phyloP scores from a whole-genome alignment of 1,139 yeast genomes.

The Yamadazyma diospyri region DNA sequence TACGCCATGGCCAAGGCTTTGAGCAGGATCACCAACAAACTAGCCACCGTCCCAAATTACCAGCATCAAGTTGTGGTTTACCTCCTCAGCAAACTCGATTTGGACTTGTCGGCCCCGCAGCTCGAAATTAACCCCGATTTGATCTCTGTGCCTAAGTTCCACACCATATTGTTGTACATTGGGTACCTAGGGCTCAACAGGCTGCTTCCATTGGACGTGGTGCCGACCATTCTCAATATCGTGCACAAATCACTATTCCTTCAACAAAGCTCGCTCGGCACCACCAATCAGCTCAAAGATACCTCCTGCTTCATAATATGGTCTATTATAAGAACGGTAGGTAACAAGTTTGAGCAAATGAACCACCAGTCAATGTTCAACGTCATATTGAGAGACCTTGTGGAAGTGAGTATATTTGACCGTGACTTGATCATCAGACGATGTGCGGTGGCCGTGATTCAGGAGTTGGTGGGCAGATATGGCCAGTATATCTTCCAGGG shows the following conservation, averaged over 20 bases:
- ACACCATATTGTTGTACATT: constrained; percentile 32
- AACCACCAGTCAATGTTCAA: constrained; percentile 16
- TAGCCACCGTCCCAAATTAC: constrained; percentile 26
- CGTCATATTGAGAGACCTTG: constrained; percentile 38
- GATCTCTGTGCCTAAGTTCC: constrained; percentile 29
- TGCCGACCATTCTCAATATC: constrained; percentile 27
- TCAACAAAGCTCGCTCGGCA: constrained; percentile 48
- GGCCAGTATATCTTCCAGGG: constrained; percentile 28
- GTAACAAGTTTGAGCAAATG: constrained; percentile 17
- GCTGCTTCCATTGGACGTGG: constrained; percentile 22
- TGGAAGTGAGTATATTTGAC: constrained; percentile 63
- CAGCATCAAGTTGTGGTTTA: constrained; percentile 29
- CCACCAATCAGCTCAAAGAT: constrained; percentile 74
- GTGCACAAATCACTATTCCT: constrained; percentile 48
- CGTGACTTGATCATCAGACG: constrained; percentile 69
- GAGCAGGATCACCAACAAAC: constrained; percentile 19
- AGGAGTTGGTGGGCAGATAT: constrained; percentile 79
- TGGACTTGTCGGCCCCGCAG: constrained; percentile 13
- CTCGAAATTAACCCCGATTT: constrained; percentile 18
- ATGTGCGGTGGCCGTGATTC: constrained; percentile 83
- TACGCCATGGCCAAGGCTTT: constrained; percentile 38
- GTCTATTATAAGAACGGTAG: constrained; percentile 27
- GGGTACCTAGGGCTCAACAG: constrained; percentile 33
- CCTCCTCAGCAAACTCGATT: constrained; percentile 24
- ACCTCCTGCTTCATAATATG: constrained; percentile 71